phyloP scores from a whole-genome alignment of 768 basidiomycete genomes.

The Lentinula guzmanii region DNA sequence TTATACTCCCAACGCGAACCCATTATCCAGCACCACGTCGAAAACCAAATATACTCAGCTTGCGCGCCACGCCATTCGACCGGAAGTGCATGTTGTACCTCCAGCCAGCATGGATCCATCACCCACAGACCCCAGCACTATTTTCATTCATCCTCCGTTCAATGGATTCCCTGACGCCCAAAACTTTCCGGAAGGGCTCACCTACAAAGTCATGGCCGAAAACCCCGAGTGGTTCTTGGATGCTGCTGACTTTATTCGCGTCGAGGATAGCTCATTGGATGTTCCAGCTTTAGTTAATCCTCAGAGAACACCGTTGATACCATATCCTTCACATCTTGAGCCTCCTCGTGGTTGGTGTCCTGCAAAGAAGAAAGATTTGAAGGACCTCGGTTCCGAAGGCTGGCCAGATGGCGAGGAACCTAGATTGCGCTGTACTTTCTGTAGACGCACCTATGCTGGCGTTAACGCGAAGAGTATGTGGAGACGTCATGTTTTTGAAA shows the following conservation, averaged over 20 bases:
- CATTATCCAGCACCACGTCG: not conserved
- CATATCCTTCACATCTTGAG: slow-evolving; percentile 73
- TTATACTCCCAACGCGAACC: slow-evolving; percentile 37
- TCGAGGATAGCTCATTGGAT: slow-evolving; percentile 25
- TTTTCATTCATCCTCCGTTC: slow-evolving; percentile 77
- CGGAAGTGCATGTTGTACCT: slow-evolving; percentile 36
- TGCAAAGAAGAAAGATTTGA: slow-evolving; percentile 76
- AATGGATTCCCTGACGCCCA: slow-evolving; percentile 57
- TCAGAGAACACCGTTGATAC: slow-evolving; percentile 22
- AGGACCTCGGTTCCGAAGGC: slow-evolving; percentile 59
- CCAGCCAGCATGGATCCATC: slow-evolving; percentile 62
- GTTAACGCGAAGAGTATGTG: slow-evolving; percentile 92
- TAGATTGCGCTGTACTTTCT: slow-evolving; percentile 77
- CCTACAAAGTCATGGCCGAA: slow-evolving; percentile 65
- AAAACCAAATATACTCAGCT: slow-evolving; percentile 5
- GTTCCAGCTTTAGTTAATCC: slow-evolving; percentile 34
- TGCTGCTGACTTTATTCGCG: slow-evolving; percentile 54
- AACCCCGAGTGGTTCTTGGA: slow-evolving; percentile 81
- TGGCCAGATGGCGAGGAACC: slow-evolving; percentile 83
- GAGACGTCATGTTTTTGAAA: slow-evolving; percentile 83
- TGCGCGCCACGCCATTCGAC: not conserved
- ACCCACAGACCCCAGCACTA: slow-evolving; percentile 53
- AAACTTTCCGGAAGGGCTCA: slow-evolving; percentile 58
- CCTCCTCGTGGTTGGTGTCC: slow-evolving; percentile 85
- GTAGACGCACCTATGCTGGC: slow-evolving; percentile 76